phyloP scores from a whole-genome alignment of 352 stramenopile species.

The Globisporangium paddicum region DNA sequence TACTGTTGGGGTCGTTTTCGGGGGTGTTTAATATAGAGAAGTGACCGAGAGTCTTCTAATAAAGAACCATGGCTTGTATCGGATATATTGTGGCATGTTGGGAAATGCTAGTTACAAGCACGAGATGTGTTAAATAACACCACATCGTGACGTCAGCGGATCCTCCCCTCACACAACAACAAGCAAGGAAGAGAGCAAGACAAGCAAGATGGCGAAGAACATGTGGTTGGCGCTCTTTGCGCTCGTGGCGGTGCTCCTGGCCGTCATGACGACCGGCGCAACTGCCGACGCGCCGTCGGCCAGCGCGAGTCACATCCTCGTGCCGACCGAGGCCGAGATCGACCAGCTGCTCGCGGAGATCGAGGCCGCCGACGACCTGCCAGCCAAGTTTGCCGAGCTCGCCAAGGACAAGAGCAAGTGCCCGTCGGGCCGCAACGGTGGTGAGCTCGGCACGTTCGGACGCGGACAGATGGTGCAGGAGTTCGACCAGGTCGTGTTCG shows the following conservation, averaged over 20 bases:
- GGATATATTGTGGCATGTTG: no score
- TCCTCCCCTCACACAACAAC: neutral
- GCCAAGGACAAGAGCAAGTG: conserved; percentile 69
- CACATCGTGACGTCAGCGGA: neutral
- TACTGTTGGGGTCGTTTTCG: no score
- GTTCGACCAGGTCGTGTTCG: conserved; percentile 79
- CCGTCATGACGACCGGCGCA: conserved; percentile 22
- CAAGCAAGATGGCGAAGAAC: conserved; percentile 16
- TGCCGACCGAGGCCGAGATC: conserved; percentile 50
- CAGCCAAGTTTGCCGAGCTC: conserved; percentile 42
- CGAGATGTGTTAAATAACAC: no score
- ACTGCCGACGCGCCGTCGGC: conserved; percentile 27
- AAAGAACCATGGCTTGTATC: no score
- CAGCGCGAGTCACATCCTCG: conserved; percentile 75
- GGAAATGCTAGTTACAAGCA: no score
- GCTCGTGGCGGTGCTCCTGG: conserved; percentile 25
- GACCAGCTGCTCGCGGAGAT: conserved; percentile 51
- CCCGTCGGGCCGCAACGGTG: conserved; percentile 53
- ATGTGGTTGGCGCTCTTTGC: conserved; percentile 30
- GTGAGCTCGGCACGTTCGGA: conserved; percentile 61
- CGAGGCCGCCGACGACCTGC: conserved; percentile 37
- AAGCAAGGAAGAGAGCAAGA: conserved; percentile 3
- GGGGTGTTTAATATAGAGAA: no score
- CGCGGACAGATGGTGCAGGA: conserved; percentile 70
- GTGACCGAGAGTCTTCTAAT: no score